Percentiles rank a stretch among this genome's conserved stretches.
Conservation (phyloP, 2,329 filamentous ascomycete species). For the Thelonectria blattea region DNA sequence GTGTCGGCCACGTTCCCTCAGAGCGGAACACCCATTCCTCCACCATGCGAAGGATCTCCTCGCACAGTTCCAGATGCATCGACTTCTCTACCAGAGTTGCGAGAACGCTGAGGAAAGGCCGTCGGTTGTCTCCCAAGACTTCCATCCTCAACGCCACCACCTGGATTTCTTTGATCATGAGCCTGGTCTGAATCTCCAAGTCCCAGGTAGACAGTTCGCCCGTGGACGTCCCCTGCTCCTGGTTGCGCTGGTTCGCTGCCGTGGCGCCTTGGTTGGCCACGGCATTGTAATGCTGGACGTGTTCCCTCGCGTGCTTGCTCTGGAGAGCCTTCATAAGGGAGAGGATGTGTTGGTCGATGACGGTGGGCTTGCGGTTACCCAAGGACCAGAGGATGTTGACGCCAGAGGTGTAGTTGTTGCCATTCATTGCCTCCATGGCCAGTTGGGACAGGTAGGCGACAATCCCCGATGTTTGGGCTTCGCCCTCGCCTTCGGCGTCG, state of each 20-base stretch:
- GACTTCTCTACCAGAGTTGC: conserved; percentile 96
- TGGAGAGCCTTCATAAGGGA: conserved; percentile 94
- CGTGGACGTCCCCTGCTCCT: conserved; percentile 60
- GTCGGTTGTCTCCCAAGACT: conserved; percentile 84
- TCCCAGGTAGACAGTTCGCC: conserved; percentile 75
- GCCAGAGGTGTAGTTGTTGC: conserved; percentile 81
- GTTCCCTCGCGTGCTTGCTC: conserved; percentile 88
- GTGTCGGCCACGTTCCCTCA: conserved; percentile 91
- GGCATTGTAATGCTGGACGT: conserved; percentile 77
- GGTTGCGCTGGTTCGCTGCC: conserved; percentile 50
- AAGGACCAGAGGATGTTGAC: conserved; percentile 95
- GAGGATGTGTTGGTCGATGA: conserved; percentile 88
- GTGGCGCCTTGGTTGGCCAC: conserved; percentile 56
- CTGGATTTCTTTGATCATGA: conserved; percentile 96
- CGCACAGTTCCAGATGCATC: conserved; percentile 82
- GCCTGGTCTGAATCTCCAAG: conserved; percentile 82
- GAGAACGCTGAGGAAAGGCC: conserved; percentile 93
- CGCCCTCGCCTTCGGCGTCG: conserved; percentile 83
- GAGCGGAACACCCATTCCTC: conserved; percentile 96
- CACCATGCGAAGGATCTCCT: conserved; percentile 92
- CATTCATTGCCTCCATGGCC: conserved; percentile 85
- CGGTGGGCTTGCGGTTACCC: conserved; percentile 80
- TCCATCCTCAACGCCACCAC: conserved; percentile 93
- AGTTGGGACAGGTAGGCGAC: conserved; percentile 83
- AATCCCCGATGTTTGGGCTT: conserved; percentile 85